These are phyloP conservation scores for Sesbania bispinosa DNA, from an alignment of 306 rosid species.

Conservation along the genomic window DNA sequence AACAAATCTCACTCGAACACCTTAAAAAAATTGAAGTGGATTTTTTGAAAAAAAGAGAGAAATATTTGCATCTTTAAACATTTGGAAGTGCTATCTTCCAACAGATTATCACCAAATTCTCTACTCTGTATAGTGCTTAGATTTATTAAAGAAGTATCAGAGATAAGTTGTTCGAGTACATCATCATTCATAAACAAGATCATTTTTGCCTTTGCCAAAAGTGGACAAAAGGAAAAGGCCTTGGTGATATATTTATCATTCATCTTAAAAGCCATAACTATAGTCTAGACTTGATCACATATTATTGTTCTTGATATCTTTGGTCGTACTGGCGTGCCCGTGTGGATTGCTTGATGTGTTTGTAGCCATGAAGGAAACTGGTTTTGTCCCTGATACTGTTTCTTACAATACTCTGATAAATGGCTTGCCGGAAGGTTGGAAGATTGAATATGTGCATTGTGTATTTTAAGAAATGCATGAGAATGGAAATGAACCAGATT, in stretches of 20 bases:
- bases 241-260: conserved; percentile 54
- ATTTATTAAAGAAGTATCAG: conserved; percentile 45
- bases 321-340: conserved; percentile 61
- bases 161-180: conserved; percentile 41
- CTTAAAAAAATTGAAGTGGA: too few species aligned
- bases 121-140: too few species aligned
- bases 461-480: conserved; percentile 65
- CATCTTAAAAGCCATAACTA: conserved; percentile 39
- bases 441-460: conserved; percentile 50
- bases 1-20: too few species aligned
- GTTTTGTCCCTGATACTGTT: conserved; percentile 53
- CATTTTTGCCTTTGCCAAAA: conserved; percentile 58
- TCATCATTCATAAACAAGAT: conserved; percentile 51
- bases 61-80: too few species aligned
- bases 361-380: conserved; percentile 51
- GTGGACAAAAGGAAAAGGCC: conserved; percentile 72
- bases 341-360: conserved; percentile 47
- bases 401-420: conserved; percentile 75
- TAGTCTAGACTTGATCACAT: conserved; percentile 55
- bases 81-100: too few species aligned
- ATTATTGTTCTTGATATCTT: conserved; percentile 64
- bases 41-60: too few species aligned
- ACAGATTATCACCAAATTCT: too few species aligned
- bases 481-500: conserved; percentile 55
- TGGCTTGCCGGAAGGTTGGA: conserved; percentile 65